Evolutionary conservation across 169 alveolate genomes (phyloP).

Genomic region (Perkinsus marinus): DNA sequence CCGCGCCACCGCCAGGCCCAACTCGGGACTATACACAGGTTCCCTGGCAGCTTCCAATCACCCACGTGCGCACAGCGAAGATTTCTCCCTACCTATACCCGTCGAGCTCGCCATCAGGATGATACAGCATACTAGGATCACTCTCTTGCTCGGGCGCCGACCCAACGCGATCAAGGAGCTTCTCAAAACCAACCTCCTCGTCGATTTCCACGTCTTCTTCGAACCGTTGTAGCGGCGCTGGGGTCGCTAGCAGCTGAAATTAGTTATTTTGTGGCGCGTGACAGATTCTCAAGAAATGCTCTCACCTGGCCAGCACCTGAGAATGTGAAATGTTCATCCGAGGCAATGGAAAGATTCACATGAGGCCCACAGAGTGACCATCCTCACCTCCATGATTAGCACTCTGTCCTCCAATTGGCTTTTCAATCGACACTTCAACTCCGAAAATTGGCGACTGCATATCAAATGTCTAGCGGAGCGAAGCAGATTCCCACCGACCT

Average conservation of each 20-base stretch:
- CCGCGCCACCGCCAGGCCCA: conserved; percentile 25
- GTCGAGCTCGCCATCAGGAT: background rate
- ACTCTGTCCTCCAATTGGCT: conserved; percentile 9
- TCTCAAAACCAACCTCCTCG: conserved; percentile 22
- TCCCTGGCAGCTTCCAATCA: background rate
- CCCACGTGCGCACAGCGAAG: background rate
- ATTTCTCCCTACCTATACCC: background rate
- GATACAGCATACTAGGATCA: conserved; percentile 11
- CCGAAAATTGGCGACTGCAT: conserved; percentile 40
- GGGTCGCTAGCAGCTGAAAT: background rate
- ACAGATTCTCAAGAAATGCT: background rate
- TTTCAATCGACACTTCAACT: conserved; percentile 30
- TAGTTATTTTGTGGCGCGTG: background rate
- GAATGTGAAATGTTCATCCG: background rate
- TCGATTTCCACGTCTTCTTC: conserved; percentile 17
- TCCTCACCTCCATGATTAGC: too few relatives aligned
- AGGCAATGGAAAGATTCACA: background rate
- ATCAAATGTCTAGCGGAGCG: background rate
- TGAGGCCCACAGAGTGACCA: background rate
- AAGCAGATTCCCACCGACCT: conserved; percentile 11
- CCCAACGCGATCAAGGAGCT: conserved; percentile 24
- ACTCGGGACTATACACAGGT: conserved; percentile 8
- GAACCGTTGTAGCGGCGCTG: background rate
- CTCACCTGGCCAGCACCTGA: background rate
- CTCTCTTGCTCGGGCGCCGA: conserved; percentile 4